These are phyloP conservation scores for Prototheca cutis DNA, from an alignment of 163 green algal species.

Conservation along the genomic window DNA sequence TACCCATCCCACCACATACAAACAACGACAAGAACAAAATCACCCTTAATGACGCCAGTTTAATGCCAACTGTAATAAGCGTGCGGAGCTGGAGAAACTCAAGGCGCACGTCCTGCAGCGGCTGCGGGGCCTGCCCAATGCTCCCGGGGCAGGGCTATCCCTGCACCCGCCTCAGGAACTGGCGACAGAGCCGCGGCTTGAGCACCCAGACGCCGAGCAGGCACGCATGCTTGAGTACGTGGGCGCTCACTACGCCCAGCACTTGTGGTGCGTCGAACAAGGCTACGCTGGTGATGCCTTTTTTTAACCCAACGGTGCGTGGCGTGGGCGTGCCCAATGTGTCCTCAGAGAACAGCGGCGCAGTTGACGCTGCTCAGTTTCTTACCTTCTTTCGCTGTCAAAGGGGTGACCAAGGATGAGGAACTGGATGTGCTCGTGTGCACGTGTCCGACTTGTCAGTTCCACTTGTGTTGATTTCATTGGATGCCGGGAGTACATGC, in stretches of 20 bases:
- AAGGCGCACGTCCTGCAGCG: constrained; percentile 28
- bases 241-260: constrained; percentile 22
- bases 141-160: not conserved
- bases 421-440: not conserved
- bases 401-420: too few species aligned
- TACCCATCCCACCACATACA: too few species aligned
- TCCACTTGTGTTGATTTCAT: too few species aligned
- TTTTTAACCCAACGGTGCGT: not conserved
- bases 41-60: too few species aligned
- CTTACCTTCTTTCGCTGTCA: too few species aligned
- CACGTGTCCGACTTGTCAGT: too few species aligned
- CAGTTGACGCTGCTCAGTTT: not conserved
- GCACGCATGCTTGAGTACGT: constrained; percentile 20
- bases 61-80: constrained; percentile 29
- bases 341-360: not conserved
- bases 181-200: constrained; percentile 19
- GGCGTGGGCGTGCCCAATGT: not conserved
- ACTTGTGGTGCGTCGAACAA: constrained; percentile 29
- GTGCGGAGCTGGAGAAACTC: constrained; percentile 46
- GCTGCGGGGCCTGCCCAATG: not conserved
- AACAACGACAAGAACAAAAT: too few species aligned
- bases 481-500: too few species aligned
- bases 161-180: constrained; percentile 28
- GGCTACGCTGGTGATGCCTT: not conserved
- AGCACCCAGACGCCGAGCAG: constrained; percentile 30